Evolutionary conservation across 768 basidiomycete species (phyloP), one percentile per base, ranked within the genome.

Genomic region (Calvatia gigantea): DNA sequence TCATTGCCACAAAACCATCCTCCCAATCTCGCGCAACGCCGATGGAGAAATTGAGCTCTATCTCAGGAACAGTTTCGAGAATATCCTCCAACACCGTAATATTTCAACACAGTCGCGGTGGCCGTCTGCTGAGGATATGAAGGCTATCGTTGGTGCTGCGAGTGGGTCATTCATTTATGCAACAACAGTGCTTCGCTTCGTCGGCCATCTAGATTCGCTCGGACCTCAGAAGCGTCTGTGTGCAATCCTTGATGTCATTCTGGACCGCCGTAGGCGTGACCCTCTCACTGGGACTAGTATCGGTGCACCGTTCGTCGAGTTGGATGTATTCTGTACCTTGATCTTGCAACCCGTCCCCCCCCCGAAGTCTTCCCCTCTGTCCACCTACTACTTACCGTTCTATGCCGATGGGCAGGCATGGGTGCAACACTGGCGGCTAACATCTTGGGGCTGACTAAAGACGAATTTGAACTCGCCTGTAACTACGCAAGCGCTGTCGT

Each of bases 81-180:
- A 55, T 6, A 43, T 55, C 12, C 53, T 52, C 23, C 33, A 15
- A 25, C 35, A 37, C 14, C 37, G 49, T 14, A 25, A 25, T 11
- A 7, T 28, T 21, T 12, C 27, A 4, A n/a, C 6, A 11, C 1
- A 0, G 6, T 0, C 15, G 6, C 21, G 21, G 4, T 63, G 62
- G 62, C 63, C 63, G 1, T 47, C 58, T 3, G 33, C 42, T 14
- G 12, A 15, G 4, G 49, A 47, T 56, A 37, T 64, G 4, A 11
- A 50, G 7, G 31, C 8, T 2, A 47, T 62, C 7, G 63, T 70
- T 3, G 25, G 58, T 6, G 61, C 61, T 37, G 57, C 69, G 0
- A 56, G 54, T 0, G 62, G 67, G 1, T 56, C 65, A 8, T 70
- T 70, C 42, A 65, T 70, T 9, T 69, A 65, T 48, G 64, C 65